Conservation (phyloP, 345 rosid species). For the Psidium friedrichsthalianum region DNA sequence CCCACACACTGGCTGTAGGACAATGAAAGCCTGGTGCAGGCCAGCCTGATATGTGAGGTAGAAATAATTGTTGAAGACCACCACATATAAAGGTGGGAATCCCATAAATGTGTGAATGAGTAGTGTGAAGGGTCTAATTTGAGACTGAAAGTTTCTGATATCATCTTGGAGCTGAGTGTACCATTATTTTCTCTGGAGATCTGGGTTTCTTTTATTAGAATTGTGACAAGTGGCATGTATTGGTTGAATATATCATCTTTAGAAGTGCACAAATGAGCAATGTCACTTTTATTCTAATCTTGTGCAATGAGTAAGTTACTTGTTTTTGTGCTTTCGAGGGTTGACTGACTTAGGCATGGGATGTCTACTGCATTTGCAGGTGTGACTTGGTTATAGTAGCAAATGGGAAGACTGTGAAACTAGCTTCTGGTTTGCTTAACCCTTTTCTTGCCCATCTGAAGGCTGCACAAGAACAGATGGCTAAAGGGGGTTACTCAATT, state of each 20-base stretch:
- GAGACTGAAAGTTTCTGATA: background rate
- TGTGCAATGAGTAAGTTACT: background rate
- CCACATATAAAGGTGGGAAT: background rate
- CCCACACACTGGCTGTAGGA: background rate
- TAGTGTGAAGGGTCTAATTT: background rate
- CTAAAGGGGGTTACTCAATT: slow-evolving; percentile 88
- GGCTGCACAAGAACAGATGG: slow-evolving; percentile 71
- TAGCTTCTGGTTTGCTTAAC: slow-evolving; percentile 82
- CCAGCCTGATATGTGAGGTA: background rate
- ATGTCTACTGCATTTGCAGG: slow-evolving; percentile 23
- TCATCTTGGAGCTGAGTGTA: background rate
- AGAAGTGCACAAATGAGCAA: background rate
- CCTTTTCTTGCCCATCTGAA: slow-evolving; percentile 89
- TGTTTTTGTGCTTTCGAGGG: background rate
- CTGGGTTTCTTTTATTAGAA: background rate
- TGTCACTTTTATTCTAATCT: background rate
- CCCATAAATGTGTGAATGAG: background rate
- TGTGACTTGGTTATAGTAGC: slow-evolving; percentile 79
- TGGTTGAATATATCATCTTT: background rate
- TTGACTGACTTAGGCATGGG: background rate
- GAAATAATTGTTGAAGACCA: background rate
- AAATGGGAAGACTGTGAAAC: slow-evolving; percentile 70
- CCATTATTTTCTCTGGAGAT: background rate
- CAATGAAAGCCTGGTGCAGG: background rate
- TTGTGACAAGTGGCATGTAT: background rate